Base-by-base conservation (phyloP, 1,284 basidiomycete genomes). In the Ganoderma multipileum region DNA sequence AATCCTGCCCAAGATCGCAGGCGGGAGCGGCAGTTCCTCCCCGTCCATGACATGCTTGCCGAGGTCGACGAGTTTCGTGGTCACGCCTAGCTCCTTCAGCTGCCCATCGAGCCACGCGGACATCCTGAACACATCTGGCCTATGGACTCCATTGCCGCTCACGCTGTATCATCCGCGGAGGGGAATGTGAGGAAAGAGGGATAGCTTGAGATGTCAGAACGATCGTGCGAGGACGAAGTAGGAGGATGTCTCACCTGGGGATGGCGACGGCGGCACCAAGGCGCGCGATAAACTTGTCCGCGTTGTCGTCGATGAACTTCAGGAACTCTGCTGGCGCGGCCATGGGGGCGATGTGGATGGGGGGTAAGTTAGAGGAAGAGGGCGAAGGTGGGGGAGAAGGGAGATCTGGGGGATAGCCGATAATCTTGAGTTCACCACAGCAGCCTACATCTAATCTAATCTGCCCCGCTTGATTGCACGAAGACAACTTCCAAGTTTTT, bases 261-360 rank as follows among this genome's bases (percentile, higher is more conserved):
- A 98, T 97, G 50, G 90, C 89, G 68, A 98, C 95, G n/a, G 96
- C 95, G 58, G 93, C 86, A 6, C 87, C 84, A 28, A 97, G 89
- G 60, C 95, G 87, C 68, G 90, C 81, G 71, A 98, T 93, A 78
- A 96, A 96, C 54, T 81, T 81, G 66, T 89, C 84, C 66, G 92
- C 84, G 76, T 97, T 90, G 47, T 83, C 80, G 74, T 96, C 90
- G 78, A 98, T 85, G 76, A 87, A 93, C 61, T 84, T 80, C 65
- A 87, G 75, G 79, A 92, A 87, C 59, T 85, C 75, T 18, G 81
- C 70, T 44, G 86, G 84, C 60, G 85, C 81, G 8, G 79, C 76
- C 82, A 83, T 83, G 18, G 41, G 68, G 5, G 44, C 42, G 9
- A 50, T 50, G 36, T 36, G 14, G 7, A 23, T 26, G 47, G 23